Conservation (phyloP, 108 stramenopile species). For the Stephanodiscus triporus region DNA sequence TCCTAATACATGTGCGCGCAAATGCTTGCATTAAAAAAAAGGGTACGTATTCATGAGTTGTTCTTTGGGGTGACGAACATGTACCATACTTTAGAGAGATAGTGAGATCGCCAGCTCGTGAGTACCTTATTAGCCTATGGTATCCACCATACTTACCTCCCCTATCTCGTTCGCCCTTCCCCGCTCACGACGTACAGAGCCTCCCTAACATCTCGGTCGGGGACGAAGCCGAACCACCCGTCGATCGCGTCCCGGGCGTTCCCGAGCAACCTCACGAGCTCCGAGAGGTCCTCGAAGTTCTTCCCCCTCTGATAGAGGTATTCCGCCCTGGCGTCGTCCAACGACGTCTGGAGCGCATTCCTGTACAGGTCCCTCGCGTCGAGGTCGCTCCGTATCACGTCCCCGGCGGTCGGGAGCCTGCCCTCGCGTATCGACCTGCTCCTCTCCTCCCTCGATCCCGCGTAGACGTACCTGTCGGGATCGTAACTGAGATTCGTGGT, state of each 20-base stretch:
- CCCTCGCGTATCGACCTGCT: constrained; percentile 59
- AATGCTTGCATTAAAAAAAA: too few relatives aligned
- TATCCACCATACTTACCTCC: too few relatives aligned
- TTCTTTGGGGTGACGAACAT: too few relatives aligned
- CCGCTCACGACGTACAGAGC: constrained; percentile 49
- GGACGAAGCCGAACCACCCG: constrained; percentile 72
- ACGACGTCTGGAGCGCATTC: constrained; percentile 61
- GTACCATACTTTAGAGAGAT: too few relatives aligned
- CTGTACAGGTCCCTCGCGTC: constrained; percentile 79
- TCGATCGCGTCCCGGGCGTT: constrained; percentile 54
- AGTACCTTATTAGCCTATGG: too few relatives aligned
- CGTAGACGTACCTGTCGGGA: constrained; percentile 44
- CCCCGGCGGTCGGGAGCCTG: constrained; percentile 55
- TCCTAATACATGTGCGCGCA: too few relatives aligned
- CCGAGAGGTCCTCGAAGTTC: constrained; percentile 38
- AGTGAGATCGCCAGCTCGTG: too few relatives aligned
- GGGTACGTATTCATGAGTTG: too few relatives aligned
- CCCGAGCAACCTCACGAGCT: constrained; percentile 36
- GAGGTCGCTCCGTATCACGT: constrained; percentile 79
- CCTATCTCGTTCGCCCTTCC: constrained; percentile 9
- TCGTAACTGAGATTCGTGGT: constrained; percentile 55
- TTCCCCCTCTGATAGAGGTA: constrained; percentile 44
- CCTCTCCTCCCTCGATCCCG: constrained; percentile 48
- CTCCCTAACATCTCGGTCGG: constrained; percentile 54
- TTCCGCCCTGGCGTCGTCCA: constrained; percentile 77